Evolutionary conservation across 371 early-diverging fungal species (phyloP), one percentile per base, ranked within the genome.

Genomic region (Mucor saturninus): DNA sequence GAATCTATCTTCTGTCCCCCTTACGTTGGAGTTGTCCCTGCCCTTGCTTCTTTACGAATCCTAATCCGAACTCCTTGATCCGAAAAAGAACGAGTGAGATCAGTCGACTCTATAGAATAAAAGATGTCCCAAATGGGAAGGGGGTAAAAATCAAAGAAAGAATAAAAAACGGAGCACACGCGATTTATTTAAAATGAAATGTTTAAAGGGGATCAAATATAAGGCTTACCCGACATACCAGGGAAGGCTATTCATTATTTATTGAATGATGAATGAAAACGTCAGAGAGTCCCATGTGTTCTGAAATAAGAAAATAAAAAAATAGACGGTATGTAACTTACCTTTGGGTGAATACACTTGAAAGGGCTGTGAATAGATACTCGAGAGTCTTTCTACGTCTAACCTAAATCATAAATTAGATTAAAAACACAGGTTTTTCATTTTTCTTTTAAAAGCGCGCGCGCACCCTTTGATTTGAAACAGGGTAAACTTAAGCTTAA

Each of bases 301-400:
- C 21, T 21, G 21, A 21, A 21, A 21, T 21, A 21, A 21, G 89
- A 86, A 68, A 5, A 5, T 43, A 43, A 5, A 21, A 85, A 90
- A 62, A 65, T 70, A 45, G 9, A n/a, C n/a, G 49, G 0, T 30
- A 35, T 54, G 10, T 29, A 26, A 54, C 55, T 63, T 71, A 74
- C 90, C 84, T 72, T 95, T 95, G 7, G 94, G 91, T 6, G 93
- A 88, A 69, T 88, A 94, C 6, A 94, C 96, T 42, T 84, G 87
- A 65, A 90, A 91, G 8, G 82, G 73, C 3, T 87, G 81, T 10
- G 90, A 88, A 52, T 76, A 71, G 28, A 63, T 66, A 28, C 67
- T 66, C 21, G 65, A 65, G 2, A 74, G 30, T 10, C 74, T 54
- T 39, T 71, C 53, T 11, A 74, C 76, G 29, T 74, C 59, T n/a